A percentile compares a stretch with the other conserved stretches of the same genome.
Conservation (phyloP, 495 filamentous ascomycete species). For the Eremomyces bilateralis region DNA sequence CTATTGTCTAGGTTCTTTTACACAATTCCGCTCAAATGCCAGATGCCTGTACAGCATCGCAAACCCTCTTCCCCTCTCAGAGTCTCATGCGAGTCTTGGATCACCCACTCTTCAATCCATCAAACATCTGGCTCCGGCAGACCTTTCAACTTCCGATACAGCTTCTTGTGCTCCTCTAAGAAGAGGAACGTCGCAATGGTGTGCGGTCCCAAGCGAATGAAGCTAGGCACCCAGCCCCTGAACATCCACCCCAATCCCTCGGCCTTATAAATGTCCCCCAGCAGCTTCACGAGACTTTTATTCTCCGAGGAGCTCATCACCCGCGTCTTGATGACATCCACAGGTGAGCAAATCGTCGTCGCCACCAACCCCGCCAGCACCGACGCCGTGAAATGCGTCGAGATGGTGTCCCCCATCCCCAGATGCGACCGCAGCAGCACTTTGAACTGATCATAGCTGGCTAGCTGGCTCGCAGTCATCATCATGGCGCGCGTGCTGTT, state of each 20-base stretch:
- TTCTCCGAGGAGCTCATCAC: conserved; percentile 55
- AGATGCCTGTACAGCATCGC: no score
- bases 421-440: conserved; percentile 41
- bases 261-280: conserved; percentile 40
- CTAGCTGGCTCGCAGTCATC: conserved; percentile 84
- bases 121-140: no score
- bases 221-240: conserved; percentile 93
- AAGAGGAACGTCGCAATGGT: conserved; percentile 92
- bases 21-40: no score
- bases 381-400: conserved; percentile 70
- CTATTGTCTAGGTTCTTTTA: no score
- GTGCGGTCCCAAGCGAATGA: conserved; percentile 78
- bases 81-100: no score
- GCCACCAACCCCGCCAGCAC: conserved; percentile 83
- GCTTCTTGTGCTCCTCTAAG: conserved; percentile 72
- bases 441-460: conserved; percentile 87
- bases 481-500: conserved; percentile 76
- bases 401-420: conserved; percentile 51
- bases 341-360: conserved; percentile 83
- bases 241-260: conserved; percentile 86
- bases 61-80: no score
- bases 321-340: conserved; percentile 93
- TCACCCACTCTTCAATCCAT: no score
- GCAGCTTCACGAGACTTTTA: conserved; percentile 18
- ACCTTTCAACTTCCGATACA: conserved; percentile 17